Evolutionary conservation across 2,329 filamentous ascomycete species (phyloP).

Genomic region (Talaromyces sp.): DNA sequence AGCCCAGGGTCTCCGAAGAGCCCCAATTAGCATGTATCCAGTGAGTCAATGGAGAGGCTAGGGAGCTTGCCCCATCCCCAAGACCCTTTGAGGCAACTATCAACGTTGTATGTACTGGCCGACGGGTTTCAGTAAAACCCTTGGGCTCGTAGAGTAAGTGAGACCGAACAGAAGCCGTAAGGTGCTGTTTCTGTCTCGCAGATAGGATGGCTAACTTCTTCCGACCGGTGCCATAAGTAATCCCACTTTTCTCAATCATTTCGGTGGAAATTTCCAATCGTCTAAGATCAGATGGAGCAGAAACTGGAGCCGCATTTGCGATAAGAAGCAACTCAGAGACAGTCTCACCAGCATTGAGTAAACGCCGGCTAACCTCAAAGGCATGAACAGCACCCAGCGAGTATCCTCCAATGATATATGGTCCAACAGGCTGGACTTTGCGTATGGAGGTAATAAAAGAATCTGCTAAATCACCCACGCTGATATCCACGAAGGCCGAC

Average conservation of each 20-base stretch:
- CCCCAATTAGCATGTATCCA: background rate
- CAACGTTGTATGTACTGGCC: background rate
- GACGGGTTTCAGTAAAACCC: background rate
- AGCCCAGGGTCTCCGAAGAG: background rate
- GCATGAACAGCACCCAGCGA: constrained; percentile 25
- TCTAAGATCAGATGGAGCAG: background rate
- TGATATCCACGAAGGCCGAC: background rate
- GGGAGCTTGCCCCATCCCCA: background rate
- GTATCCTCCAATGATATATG: constrained; percentile 27
- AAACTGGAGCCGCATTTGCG: background rate
- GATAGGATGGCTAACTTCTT: background rate
- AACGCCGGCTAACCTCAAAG: constrained; percentile 21
- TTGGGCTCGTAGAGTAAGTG: background rate
- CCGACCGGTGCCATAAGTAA: background rate
- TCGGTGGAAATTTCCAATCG: background rate
- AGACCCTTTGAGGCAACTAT: background rate
- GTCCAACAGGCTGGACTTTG: constrained; percentile 21
- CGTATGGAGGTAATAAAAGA: constrained; percentile 15
- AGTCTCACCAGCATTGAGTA: constrained; percentile 9
- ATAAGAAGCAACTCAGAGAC: background rate
- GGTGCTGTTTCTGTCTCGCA: constrained; percentile 1
- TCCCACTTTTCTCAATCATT: background rate
- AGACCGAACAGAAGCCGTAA: background rate
- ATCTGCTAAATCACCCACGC: background rate
- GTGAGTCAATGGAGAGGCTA: background rate